These are phyloP conservation scores for Ulota crispa DNA, from an alignment of 225 moss, liverwort and hornwort species.

Conservation along the genomic window DNA sequence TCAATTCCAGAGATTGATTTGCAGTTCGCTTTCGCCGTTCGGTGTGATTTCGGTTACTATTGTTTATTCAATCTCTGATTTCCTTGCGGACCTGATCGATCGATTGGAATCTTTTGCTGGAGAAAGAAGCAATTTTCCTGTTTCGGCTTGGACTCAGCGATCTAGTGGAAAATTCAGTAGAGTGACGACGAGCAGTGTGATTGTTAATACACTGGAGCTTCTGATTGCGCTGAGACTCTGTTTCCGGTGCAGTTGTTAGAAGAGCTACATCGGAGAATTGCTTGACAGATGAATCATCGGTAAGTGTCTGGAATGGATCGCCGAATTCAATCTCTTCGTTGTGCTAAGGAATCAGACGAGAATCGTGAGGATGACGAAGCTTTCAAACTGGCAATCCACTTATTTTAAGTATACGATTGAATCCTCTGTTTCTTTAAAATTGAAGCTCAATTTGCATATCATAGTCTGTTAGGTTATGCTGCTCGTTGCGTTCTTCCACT, in stretches of 20 bases:
- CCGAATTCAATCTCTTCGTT: too few species aligned
- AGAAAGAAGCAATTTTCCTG: not conserved
- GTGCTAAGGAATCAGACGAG: too few species aligned
- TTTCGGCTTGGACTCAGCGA: not conserved
- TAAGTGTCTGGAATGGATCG: conserved; percentile 6
- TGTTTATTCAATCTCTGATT: not conserved
- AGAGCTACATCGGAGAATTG: not conserved
- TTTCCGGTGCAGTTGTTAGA: not conserved
- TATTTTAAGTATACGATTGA: not conserved
- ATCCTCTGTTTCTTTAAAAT: not conserved
- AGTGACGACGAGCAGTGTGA: conserved; percentile 8
- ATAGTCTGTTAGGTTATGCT: not conserved
- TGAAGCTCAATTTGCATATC: not conserved
- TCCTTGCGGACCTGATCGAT: not conserved
- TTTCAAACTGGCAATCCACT: not conserved
- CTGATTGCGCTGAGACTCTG: not conserved
- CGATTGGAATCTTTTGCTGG: not conserved
- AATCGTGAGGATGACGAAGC: too few species aligned
- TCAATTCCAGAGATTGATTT: not conserved
- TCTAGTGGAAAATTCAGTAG: conserved; percentile 8
- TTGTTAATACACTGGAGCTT: not conserved
- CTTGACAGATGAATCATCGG: conserved; percentile 33
- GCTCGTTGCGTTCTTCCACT: not conserved
- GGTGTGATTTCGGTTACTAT: not conserved
- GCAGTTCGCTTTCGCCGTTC: not conserved